These are phyloP conservation scores for Triticum urartu DNA, from an alignment of 176 grass and related monocot species.

Conservation along the genomic window DNA sequence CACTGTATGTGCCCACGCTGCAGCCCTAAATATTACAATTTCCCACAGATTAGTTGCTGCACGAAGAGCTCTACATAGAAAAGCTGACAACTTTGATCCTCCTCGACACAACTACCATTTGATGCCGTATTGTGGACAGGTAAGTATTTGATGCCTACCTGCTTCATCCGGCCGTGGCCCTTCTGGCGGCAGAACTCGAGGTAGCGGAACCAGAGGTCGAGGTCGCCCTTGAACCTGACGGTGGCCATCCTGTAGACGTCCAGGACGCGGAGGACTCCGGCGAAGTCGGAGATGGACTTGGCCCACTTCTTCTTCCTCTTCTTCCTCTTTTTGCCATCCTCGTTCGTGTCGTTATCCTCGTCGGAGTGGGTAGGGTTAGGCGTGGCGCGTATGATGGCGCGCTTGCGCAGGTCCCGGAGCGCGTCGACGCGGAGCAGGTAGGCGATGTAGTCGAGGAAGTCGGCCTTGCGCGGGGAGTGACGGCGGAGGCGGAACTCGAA, in stretches of 20 bases:
- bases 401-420: conserved; percentile 68
- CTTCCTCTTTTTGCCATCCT: neutral
- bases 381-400: conserved; percentile 53
- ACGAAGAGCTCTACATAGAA: neutral
- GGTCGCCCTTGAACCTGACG: conserved; percentile 83
- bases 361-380: neutral
- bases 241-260: conserved; percentile 61
- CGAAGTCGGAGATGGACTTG: conserved; percentile 66
- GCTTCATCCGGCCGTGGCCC: conserved; percentile 79
- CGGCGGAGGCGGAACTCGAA: conserved; percentile 90
- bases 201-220: conserved; percentile 86
- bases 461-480: conserved; percentile 64
- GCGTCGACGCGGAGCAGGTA: conserved; percentile 72
- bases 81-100: neutral
- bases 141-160: conserved; percentile 36
- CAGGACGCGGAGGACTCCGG: conserved; percentile 58
- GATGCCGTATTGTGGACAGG: neutral
- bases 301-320: conserved; percentile 52
- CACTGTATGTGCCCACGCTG: neutral
- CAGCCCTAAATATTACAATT: neutral
- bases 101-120: neutral
- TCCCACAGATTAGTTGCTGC: neutral
- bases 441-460: conserved; percentile 71
- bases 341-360: neutral
- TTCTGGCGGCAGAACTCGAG: conserved; percentile 80